Base-by-base conservation (phyloP, 345 rosid genomes). In the Eucalyptus melliodora region DNA sequence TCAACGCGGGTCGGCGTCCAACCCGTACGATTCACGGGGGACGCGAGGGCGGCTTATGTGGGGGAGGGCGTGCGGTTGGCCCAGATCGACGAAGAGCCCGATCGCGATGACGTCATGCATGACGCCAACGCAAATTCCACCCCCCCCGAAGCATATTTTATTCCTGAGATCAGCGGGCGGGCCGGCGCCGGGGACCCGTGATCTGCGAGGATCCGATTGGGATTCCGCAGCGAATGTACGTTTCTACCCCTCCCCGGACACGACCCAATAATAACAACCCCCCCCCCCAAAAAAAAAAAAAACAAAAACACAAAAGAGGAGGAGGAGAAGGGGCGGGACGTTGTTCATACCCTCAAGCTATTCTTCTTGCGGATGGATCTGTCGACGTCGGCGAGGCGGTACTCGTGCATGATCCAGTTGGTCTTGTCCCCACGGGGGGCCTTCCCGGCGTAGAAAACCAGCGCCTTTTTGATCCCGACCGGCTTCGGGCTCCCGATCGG, bases 361-460 rank as follows among this genome's bases (percentile, higher is more conserved):
- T 96, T 97, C 91, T 95, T 96, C 94, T 95, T 97, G 37, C 98
- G 95, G 89, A 93, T 94, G 47, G 99, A 93, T 4, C 99, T 96
- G 89, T 97, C 99, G 3, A 97, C 99, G 31, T 94, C 98, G 10
- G 99, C 99, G 10, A 97, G 91, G 26, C 99, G 96, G 91, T 97
- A 97, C 90, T 97, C 99, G 90, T 97, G 99, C 99, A 97, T 97
- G 87, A 97, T 97, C 99, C 99, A 97, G 88, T 97, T 97, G 31
- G 99, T 96, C 90, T 97, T 97, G 88, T 97, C 98, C 31, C 99
- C 99, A 81, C 90, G 94, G 0, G 98, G 99, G 1, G 99, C 98
- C 90, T 95, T 97, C 14, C 99, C 99, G 0, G 99, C 91, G 91
- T 97, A 97, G 89, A 97, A 97, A 2, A 97, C 99, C 88, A 97